Percentiles rank a stretch among this genome's conserved stretches.
Conservation (phyloP, 1,284 basidiomycete genomes). For the Apiotrichum domesticum region DNA sequence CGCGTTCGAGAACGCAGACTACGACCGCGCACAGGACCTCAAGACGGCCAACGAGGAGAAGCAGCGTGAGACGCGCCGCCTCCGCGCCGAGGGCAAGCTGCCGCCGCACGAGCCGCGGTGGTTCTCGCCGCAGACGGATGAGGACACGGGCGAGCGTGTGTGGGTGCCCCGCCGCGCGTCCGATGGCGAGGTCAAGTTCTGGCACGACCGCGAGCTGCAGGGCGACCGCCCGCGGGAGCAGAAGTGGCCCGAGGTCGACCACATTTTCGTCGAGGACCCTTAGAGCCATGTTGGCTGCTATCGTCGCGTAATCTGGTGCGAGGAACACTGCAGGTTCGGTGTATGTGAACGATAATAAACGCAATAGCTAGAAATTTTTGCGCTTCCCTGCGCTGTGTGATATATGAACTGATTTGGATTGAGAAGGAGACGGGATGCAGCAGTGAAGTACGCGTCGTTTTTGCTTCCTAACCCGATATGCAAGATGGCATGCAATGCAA, state of each 20-base stretch:
- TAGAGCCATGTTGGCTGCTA: not conserved
- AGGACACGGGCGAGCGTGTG: conserved; percentile 77
- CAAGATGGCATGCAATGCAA: not conserved
- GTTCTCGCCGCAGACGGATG: conserved; percentile 70
- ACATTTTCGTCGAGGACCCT: conserved; percentile 55
- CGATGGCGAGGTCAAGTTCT: conserved; percentile 63
- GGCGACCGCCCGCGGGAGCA: conserved; percentile 49
- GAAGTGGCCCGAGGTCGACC: conserved; percentile 65
- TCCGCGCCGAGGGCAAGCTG: conserved; percentile 68
- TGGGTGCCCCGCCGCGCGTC: conserved; percentile 65
- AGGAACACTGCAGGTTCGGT: no score
- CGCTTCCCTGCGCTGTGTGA: no score
- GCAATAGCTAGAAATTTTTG: no score
- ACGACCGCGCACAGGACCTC: conserved; percentile 79
- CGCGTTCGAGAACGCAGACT: conserved; percentile 89
- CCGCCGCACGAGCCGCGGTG: conserved; percentile 74
- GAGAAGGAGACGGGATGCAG: no score
- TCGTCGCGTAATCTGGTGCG: not conserved
- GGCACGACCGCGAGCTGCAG: conserved; percentile 67
- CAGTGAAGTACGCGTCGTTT: no score
- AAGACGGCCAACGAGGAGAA: conserved; percentile 83
- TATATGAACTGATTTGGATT: no score
- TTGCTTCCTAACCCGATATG: no score
- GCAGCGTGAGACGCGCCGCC: conserved; percentile 70
- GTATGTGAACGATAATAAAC: no score